Base-by-base conservation (phyloP, 176 grass and related monocot genomes). In the Lolium multiflorum region DNA sequence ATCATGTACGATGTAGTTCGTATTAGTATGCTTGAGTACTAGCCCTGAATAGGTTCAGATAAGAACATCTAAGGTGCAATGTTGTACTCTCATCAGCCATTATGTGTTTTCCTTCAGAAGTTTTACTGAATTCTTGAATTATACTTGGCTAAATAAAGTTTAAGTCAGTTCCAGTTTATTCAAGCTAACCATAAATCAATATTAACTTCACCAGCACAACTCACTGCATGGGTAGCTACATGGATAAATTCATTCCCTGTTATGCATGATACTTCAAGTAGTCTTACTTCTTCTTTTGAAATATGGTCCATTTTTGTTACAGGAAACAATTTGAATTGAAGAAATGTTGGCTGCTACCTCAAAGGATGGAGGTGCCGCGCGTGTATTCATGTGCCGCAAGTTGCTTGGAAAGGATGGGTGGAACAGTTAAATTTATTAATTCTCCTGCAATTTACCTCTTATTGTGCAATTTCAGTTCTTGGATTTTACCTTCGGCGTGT, bases 291-390 rank as follows among this genome's bases (percentile, higher is more conserved):
- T 80, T 60, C 16, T 58, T 9, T 15, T 66, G 1, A 20, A 52
- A 24, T 11, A 9, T 2, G 4, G 3, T 39, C 4, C 38, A 39
- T 39, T 39, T 39, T 39, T 39, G 38, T 39, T 39, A 39, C 38
- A 39, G 38, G 38, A 73, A 39, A 60, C 43, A 79, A 24, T 69
- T 54, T 50, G 7, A 43, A 57, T 61, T 51, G 69, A 83, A 0
- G 20, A 7, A 16, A 10, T 68, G 51, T 41, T 39, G 61, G n/a
- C 52, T 86, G 25, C 54, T 90, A 61, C 88, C 78, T 77, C 69
- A 25, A 85, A 89, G 20, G 7, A 58, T 58, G 20, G 20, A n/a
- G 56, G 17, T 17, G 3, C 56, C 7, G 7, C n/a, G n/a, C n/a
- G 56, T 21, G 56, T 58, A 17, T 58, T 58, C 56, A 58, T 7